Conservation (phyloP, 139 green algal genomes). For the Chlamydomonas sphaeroides region DNA sequence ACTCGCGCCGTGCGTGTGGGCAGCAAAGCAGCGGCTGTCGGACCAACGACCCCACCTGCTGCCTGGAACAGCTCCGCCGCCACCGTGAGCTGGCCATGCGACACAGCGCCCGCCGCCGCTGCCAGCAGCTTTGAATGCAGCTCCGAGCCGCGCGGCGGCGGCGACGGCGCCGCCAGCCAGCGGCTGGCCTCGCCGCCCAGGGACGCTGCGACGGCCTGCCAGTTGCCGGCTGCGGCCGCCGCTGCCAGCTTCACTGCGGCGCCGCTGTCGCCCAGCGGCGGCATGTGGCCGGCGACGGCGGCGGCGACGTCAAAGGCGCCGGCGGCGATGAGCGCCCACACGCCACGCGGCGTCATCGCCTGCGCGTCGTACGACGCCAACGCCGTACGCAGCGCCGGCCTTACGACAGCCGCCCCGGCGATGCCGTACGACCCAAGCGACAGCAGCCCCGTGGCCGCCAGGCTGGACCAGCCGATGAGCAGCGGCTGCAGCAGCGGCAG, state of each 20-base stretch:
- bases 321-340: conserved; percentile 32
- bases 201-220: conserved; percentile 5
- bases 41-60: conserved; percentile 26
- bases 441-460: conserved; percentile 44
- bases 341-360: conserved; percentile 3
- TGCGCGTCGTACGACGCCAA: conserved; percentile 24
- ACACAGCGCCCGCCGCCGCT: conserved; percentile 52
- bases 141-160: conserved; percentile 42
- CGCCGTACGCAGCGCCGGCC: conserved; percentile 45
- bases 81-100: conserved; percentile 41
- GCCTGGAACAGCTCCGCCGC: conserved; percentile 23
- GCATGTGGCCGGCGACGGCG: conserved; percentile 38
- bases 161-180: conserved; percentile 41
- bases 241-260: conserved; percentile 41
- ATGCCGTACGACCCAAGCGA: background rate
- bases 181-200: conserved; percentile 45
- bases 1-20: no score
- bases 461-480: conserved; percentile 53
- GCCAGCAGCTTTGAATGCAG: conserved; percentile 58
- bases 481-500: conserved; percentile 59
- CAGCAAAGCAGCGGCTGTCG: no score
- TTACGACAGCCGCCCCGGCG: conserved; percentile 4
- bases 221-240: conserved; percentile 42
- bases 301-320: conserved; percentile 53
- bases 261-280: conserved; percentile 31